Conservation (phyloP, 2,329 filamentous ascomycete species). For the Stenocarpella maydis region DNA sequence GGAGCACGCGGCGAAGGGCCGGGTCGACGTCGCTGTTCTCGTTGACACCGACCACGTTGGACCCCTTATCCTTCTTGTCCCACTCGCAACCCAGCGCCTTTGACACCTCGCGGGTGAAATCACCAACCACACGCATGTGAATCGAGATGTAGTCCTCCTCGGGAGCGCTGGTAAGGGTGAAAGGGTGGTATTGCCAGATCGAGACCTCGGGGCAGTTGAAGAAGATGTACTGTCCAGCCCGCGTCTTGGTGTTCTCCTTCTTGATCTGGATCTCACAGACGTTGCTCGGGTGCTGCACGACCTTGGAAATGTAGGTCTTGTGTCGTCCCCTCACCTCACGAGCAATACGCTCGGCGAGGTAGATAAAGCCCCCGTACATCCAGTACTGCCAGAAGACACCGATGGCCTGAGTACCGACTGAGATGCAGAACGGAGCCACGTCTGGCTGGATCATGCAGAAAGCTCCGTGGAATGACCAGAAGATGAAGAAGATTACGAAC, state of each 20-base stretch:
- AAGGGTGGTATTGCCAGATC: constrained; percentile 89
- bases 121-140: constrained; percentile 82
- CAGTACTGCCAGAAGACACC: constrained; percentile 92
- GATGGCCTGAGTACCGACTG: constrained; percentile 69
- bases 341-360: constrained; percentile 80
- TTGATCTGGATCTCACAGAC: constrained; percentile 93
- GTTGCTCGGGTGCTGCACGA: constrained; percentile 88
- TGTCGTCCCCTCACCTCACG: constrained; percentile 82
- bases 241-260: constrained; percentile 84
- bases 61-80: constrained; percentile 65
- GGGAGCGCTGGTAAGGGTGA: constrained; percentile 84
- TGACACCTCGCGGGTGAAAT: constrained; percentile 78
- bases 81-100: constrained; percentile 79
- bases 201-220: constrained; percentile 87
- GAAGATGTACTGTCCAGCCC: constrained; percentile 88
- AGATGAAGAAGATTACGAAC: constrained; percentile 87
- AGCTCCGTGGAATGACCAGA: constrained; percentile 89
- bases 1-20: constrained; percentile 75
- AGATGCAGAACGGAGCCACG: constrained; percentile 78
- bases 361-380: constrained; percentile 82
- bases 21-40: constrained; percentile 69
- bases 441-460: constrained; percentile 93
- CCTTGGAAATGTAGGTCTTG: constrained; percentile 88
- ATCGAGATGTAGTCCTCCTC: constrained; percentile 92
- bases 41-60: constrained; percentile 75